These are phyloP conservation scores for Zea mays DNA, from an alignment of 176 grass and related monocot genomes.

Conservation along the genomic window Zm-B73-REFERENCE-NAM-5.0 NC_050097.1:19325501-19326000, in stretches of 20 bases:
- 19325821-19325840: constrained; percentile 57
- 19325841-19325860: constrained; percentile 75
- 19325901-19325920: constrained; percentile 15
- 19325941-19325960: neutral
- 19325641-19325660: constrained; percentile 81
- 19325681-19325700: constrained; percentile 67
- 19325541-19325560: constrained; percentile 1
- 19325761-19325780: neutral
- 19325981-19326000: constrained; percentile 9
- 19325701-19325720: constrained; percentile 70
- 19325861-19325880: constrained; percentile 48
- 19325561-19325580: constrained; percentile 34
- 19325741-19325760: neutral
- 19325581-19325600: constrained; percentile 81
- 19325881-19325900: constrained; percentile 46
- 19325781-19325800: constrained; percentile 69
- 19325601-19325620: constrained; percentile 57
- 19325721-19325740: constrained; percentile 21
- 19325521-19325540: constrained; percentile 24
- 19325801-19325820: constrained; percentile 79
- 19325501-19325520: constrained; percentile 47
- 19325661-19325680: constrained; percentile 69
- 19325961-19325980: neutral
- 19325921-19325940: neutral
- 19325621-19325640: constrained; percentile 76